phyloP scores from a whole-genome alignment of 2,329 filamentous ascomycete species.

The Verticillium zaregamsianum region DNA sequence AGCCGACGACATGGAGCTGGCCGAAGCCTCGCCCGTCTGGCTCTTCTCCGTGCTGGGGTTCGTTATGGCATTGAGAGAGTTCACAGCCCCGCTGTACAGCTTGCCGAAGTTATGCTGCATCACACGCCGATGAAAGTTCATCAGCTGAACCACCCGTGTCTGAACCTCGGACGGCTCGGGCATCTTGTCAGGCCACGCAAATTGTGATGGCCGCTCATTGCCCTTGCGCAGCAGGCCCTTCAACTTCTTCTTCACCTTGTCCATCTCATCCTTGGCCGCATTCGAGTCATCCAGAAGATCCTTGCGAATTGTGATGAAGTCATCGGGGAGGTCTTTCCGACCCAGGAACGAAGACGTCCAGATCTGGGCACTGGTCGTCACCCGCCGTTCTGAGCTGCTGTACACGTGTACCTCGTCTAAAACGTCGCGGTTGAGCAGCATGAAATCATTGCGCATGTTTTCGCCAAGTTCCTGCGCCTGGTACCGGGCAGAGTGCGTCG shows the following conservation, averaged over 20 bases:
- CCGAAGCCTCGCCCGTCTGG: conserved; percentile 33
- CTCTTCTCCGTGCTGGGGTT: conserved; percentile 43
- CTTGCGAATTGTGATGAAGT: conserved; percentile 88
- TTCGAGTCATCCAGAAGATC: conserved; percentile 96
- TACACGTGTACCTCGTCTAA: conserved; percentile 92
- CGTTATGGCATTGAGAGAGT: conserved; percentile 55
- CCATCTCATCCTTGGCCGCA: conserved; percentile 98
- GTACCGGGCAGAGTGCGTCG: conserved; percentile 94
- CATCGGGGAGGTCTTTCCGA: conserved; percentile 76
- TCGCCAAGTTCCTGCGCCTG: conserved; percentile 92
- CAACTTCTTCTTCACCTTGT: conserved; percentile 99
- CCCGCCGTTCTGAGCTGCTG: conserved; percentile 90
- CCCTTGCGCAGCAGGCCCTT: conserved; percentile 89
- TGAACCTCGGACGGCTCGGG: conserved; percentile 93
- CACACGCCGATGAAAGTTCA: conserved; percentile 94
- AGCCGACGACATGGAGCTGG: conserved; percentile 40
- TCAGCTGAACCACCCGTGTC: conserved; percentile 85
- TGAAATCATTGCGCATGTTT: conserved; percentile 92
- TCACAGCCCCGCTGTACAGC: conserved; percentile 63
- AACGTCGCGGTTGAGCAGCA: conserved; percentile 87
- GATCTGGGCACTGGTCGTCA: conserved; percentile 94
- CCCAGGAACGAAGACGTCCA: conserved; percentile 88
- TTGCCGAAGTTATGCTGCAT: conserved; percentile 93
- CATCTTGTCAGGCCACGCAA: conserved; percentile 96
- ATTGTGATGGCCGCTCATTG: conserved; percentile 89